phyloP scores from a whole-genome alignment of 2,329 filamentous ascomycete species.

The Alternaria sp. region DNA sequence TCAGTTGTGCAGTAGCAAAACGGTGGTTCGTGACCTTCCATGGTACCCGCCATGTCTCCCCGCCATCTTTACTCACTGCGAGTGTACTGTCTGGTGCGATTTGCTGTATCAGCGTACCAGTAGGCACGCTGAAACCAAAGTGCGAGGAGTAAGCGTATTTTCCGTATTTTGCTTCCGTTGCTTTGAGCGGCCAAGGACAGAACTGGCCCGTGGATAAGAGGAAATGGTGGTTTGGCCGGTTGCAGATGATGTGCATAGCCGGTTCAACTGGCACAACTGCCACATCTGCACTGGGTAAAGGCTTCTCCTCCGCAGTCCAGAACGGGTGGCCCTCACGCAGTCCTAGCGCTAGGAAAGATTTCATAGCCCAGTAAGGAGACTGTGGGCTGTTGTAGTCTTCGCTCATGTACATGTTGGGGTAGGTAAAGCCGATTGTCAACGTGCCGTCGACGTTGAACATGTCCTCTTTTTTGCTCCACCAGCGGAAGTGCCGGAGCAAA shows the following conservation, averaged over 20 bases:
- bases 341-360: slow-evolving; percentile 55
- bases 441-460: slow-evolving; percentile 60
- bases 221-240: slow-evolving; percentile 42
- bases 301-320: slow-evolving; percentile 55
- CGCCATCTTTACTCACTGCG: slow-evolving; percentile 47
- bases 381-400: slow-evolving; percentile 66
- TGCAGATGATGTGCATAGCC: slow-evolving; percentile 56
- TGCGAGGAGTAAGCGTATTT: slow-evolving; percentile 47
- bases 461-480: slow-evolving; percentile 53
- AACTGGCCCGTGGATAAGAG: slow-evolving; percentile 43
- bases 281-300: slow-evolving; percentile 19
- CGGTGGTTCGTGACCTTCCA: slow-evolving; percentile 34
- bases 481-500: slow-evolving; percentile 57
- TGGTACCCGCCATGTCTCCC: slow-evolving; percentile 49
- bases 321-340: slow-evolving; percentile 51
- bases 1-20: slow-evolving; percentile 11
- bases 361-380: slow-evolving; percentile 62
- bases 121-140: slow-evolving; percentile 50
- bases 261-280: slow-evolving; percentile 21
- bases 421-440: slow-evolving; percentile 56
- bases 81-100: slow-evolving; percentile 51
- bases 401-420: slow-evolving; percentile 61
- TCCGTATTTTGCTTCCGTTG: slow-evolving; percentile 45
- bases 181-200: slow-evolving; percentile 46
- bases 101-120: slow-evolving; percentile 48